Evolutionary conservation across 768 basidiomycete genomes (phyloP).

Genomic region (Arthromyces matolae): DNA sequence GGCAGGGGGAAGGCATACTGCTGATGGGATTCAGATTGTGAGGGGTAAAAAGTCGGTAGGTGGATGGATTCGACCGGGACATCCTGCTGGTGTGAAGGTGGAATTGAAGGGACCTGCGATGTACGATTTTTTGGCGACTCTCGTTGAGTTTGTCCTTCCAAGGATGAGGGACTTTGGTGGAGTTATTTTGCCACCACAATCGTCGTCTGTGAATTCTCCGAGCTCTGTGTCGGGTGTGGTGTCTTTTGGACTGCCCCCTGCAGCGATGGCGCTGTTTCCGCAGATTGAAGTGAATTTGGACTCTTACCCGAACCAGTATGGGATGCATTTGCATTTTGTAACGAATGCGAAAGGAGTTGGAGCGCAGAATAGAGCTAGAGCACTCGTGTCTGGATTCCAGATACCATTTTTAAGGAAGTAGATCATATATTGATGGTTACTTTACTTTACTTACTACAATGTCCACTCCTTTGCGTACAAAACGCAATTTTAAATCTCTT

Average conservation of each 20-base stretch:
- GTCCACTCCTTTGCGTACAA: constrained; percentile 65
- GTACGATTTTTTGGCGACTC: constrained; percentile 88
- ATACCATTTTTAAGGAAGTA: constrained; percentile 71
- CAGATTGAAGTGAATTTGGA: constrained; percentile 95
- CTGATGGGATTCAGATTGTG: constrained; percentile 77
- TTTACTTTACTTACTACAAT: too few species aligned
- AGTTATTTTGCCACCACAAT: constrained; percentile 70
- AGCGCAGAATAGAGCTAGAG: constrained; percentile 85
- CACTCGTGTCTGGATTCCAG: constrained; percentile 87
- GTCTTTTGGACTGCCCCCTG: constrained; percentile 79
- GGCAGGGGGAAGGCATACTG: constrained; percentile 67
- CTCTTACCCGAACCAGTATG: constrained; percentile 78
- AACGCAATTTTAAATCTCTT: constrained; percentile 86
- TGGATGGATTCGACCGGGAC: constrained; percentile 80
- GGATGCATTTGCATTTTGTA: constrained; percentile 93
- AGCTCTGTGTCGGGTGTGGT: constrained; percentile 85
- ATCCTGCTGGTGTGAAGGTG: constrained; percentile 87
- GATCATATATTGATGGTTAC: too few species aligned
- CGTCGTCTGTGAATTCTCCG: constrained; percentile 66
- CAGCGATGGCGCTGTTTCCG: constrained; percentile 88
- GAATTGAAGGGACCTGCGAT: constrained; percentile 87
- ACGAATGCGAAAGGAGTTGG: constrained; percentile 87
- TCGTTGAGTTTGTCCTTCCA: constrained; percentile 94
- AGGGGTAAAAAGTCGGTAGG: constrained; percentile 63
- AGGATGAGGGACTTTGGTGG: constrained; percentile 89